Percentiles rank a stretch among this genome's conserved stretches.
phyloP scores from a whole-genome alignment of 805 yeast genomes.

The Lachancea lanzarotensis region DNA sequence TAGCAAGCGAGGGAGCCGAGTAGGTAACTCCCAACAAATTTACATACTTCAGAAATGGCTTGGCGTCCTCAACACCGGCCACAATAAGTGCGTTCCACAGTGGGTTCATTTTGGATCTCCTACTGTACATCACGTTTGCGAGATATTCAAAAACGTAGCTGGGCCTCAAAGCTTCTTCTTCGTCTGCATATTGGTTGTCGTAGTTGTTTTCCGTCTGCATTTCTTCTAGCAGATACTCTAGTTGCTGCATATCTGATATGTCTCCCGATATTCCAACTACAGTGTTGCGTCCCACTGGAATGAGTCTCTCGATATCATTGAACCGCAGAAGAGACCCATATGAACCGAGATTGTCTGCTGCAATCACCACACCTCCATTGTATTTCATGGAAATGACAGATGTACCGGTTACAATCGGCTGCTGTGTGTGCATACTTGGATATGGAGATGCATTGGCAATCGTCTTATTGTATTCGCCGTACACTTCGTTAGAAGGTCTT shows the following conservation, averaged over 20 bases:
- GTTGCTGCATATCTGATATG: conserved; percentile 83
- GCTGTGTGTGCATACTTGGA: conserved; percentile 84
- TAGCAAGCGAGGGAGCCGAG: conserved; percentile 81
- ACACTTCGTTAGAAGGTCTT: conserved; percentile 75
- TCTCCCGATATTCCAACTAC: conserved; percentile 95
- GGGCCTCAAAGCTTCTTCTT: conserved; percentile 68
- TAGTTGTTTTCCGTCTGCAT: conserved; percentile 73
- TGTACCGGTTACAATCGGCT: conserved; percentile 94
- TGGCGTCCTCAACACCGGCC: conserved; percentile 72
- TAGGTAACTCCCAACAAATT: conserved; percentile 90
- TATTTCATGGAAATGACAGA: conserved; percentile 90
- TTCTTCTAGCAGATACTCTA: conserved; percentile 68
- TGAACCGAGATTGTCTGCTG: conserved; percentile 91
- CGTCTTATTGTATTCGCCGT: conserved; percentile 70
- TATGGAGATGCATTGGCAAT: conserved; percentile 63
- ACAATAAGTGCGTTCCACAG: conserved; percentile 92
- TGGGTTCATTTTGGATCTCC: conserved; percentile 93
- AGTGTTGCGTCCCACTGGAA: conserved; percentile 77
- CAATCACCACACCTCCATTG: conserved; percentile 83
- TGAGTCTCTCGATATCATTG: conserved; percentile 74
- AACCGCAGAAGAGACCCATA: conserved; percentile 91
- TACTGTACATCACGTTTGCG: conserved; percentile 72
- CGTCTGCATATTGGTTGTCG: conserved; percentile 43
- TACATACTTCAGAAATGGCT: conserved; percentile 76
- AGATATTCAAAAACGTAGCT: conserved; percentile 83